Evolutionary conservation across 345 rosid genomes (phyloP).

Genomic region (Isatis tinctoria): DNA sequence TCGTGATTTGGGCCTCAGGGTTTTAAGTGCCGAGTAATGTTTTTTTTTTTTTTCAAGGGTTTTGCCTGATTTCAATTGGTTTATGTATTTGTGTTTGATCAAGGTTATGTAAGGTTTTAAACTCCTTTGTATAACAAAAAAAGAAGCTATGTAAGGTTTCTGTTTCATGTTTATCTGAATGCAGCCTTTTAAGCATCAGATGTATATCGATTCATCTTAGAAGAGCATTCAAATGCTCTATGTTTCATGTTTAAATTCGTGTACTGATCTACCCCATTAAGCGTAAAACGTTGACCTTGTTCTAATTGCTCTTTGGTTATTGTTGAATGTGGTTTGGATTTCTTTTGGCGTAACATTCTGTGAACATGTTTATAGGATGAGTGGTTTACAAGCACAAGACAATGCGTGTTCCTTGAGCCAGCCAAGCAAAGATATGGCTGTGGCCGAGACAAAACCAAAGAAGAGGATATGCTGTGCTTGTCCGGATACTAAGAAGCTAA

Average conservation of each 20-base stretch:
- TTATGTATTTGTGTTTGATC: background rate
- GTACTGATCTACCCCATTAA: background rate
- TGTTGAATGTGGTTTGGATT: background rate
- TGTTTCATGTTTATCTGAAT: background rate
- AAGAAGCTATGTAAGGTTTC: too few relatives aligned
- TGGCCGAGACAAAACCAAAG: slow-evolving; percentile 63
- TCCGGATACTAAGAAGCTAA: slow-evolving; percentile 80
- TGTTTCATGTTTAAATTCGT: background rate
- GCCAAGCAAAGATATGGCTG: slow-evolving; percentile 35
- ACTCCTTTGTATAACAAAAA: too few relatives aligned
- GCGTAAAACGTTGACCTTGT: background rate
- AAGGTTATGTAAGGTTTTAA: background rate
- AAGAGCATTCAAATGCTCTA: background rate
- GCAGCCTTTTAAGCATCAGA: background rate
- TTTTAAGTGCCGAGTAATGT: background rate
- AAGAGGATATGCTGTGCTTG: slow-evolving; percentile 95
- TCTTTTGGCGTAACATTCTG: background rate
- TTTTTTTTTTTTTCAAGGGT: slow-evolving; percentile 3
- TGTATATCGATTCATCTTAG: background rate
- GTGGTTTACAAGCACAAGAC: slow-evolving; percentile 43
- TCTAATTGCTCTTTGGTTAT: background rate
- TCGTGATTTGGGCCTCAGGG: slow-evolving; percentile 5
- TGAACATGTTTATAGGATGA: slow-evolving; percentile 36
- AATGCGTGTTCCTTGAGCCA: slow-evolving; percentile 39
- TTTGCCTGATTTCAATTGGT: background rate